Conservation (phyloP, 495 filamentous ascomycete species). For the Lineolata rhizophorae region DNA sequence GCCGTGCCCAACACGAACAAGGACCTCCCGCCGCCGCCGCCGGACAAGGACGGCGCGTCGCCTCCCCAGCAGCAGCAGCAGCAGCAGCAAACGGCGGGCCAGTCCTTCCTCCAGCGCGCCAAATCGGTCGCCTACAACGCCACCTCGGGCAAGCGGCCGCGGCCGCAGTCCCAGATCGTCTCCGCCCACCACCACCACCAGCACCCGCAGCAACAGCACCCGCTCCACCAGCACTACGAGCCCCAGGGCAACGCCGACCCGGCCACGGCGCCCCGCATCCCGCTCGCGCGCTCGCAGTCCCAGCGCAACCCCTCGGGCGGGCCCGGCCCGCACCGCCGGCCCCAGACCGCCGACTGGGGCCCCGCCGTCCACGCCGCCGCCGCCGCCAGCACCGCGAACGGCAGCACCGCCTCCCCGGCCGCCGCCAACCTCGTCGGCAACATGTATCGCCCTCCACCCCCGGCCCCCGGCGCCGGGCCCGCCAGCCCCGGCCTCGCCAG, state of each 20-base stretch:
- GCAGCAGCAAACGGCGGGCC: constrained; percentile 10
- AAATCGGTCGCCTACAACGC: constrained; percentile 38
- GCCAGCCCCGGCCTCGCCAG: constrained; percentile 29
- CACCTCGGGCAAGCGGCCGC: constrained; percentile 12
- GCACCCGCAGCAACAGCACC: constrained; percentile 28
- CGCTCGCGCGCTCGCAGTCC: constrained; percentile 43
- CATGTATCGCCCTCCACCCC: constrained; percentile 49
- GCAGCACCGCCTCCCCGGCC: constrained; percentile 11
- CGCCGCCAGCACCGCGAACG: no score
- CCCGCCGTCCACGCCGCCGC: no score
- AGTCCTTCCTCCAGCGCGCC: constrained; percentile 54
- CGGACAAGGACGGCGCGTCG: constrained; percentile 31
- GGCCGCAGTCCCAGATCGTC: constrained; percentile 11
- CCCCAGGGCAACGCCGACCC: constrained; percentile 33
- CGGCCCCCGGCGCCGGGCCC: constrained; percentile 29
- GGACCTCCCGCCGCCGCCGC: constrained; percentile 63
- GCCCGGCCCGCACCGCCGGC: constrained; percentile 29
- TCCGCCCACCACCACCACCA: constrained; percentile 41
- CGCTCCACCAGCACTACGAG: constrained; percentile 17
- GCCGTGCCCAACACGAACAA: constrained; percentile 37
- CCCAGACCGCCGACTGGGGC: constrained; percentile 37
- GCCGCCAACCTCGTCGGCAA: constrained; percentile 50
- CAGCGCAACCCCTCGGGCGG: constrained; percentile 24
- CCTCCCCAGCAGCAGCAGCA: constrained; percentile 3
- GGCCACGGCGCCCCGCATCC: constrained; percentile 65